Conservation (phyloP, 2,329 filamentous ascomycete genomes). For the Paracorniculantispora psalliotae region DNA sequence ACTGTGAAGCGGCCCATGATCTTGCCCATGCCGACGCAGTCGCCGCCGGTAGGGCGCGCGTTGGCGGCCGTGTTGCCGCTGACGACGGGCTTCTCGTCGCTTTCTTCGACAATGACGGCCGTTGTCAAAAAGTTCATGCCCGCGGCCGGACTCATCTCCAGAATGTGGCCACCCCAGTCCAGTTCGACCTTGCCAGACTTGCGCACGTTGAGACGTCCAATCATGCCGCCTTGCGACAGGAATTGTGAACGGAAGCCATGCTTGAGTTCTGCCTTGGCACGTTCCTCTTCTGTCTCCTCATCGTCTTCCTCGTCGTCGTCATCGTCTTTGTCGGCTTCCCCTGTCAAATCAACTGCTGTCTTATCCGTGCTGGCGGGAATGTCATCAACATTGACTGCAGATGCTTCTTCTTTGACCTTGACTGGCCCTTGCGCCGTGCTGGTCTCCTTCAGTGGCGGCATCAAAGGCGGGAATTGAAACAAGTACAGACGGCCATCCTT, state of each 20-base stretch:
- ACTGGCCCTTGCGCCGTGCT: constrained; percentile 21
- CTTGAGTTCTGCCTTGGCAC: constrained; percentile 28
- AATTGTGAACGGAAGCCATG: constrained; percentile 34
- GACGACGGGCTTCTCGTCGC: constrained; percentile 44
- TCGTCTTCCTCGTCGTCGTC: constrained; percentile 25
- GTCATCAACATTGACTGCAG: constrained; percentile 34
- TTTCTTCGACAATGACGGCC: constrained; percentile 55
- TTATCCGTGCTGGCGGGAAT: constrained; percentile 21
- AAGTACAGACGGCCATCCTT: constrained; percentile 56
- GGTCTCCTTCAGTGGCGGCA: constrained; percentile 47
- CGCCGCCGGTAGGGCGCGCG: constrained; percentile 29
- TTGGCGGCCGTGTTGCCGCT: constrained; percentile 29
- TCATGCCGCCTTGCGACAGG: constrained; percentile 49
- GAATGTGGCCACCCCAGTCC: constrained; percentile 55
- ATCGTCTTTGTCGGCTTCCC: constrained; percentile 19
- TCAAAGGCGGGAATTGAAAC: constrained; percentile 59
- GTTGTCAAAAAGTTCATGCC: constrained; percentile 54
- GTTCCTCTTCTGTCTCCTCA: constrained; percentile 19
- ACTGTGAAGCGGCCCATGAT: constrained; percentile 59
- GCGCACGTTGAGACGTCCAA: constrained; percentile 56
- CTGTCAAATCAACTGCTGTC: constrained; percentile 40
- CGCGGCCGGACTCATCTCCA: constrained; percentile 48
- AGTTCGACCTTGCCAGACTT: constrained; percentile 59
- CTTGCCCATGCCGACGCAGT: constrained; percentile 57
- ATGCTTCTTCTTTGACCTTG: constrained; percentile 40